A percentile compares a stretch with the other conserved stretches of the same genome.
These are phyloP conservation scores for Ogataea thermomethanolica DNA, from an alignment of 805 yeast genomes.

Conservation along the genomic window DNA sequence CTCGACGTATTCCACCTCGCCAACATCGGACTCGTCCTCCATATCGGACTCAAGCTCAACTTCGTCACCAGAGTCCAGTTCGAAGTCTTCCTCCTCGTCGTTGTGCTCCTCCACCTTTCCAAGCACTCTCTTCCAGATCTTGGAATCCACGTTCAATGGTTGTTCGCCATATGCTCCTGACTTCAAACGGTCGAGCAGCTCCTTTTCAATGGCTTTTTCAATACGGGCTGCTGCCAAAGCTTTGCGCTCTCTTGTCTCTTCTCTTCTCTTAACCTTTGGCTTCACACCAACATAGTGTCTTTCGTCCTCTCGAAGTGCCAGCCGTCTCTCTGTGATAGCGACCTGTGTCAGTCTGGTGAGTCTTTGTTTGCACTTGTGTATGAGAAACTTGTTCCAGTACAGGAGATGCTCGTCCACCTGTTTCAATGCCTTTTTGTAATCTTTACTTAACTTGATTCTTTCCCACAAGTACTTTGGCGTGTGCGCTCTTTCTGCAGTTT, in stretches of 20 bases:
- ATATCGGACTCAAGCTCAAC: constrained; percentile 53
- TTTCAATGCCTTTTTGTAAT: constrained; percentile 79
- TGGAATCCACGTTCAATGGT: constrained; percentile 94
- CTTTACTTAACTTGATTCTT: constrained; percentile 83
- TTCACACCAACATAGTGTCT: constrained; percentile 90
- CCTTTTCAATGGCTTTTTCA: constrained; percentile 95
- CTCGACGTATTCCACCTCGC: constrained; percentile 84
- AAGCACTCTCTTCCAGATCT: constrained; percentile 91
- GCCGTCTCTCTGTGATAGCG: constrained; percentile 89
- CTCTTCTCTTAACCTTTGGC: constrained; percentile 93
- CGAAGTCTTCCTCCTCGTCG: constrained; percentile 57
- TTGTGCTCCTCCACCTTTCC: constrained; percentile 55
- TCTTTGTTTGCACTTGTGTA: constrained; percentile 95
- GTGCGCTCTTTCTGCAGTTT: constrained; percentile 96
- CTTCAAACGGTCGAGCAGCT: constrained; percentile 88
- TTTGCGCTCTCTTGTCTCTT: constrained; percentile 90
- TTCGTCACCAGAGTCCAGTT: constrained; percentile 35
- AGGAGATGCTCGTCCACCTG: constrained; percentile 85
- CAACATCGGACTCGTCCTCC: constrained; percentile 44
- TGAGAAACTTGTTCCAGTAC: constrained; percentile 89
- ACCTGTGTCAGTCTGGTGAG: constrained; percentile 93
- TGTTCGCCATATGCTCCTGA: constrained; percentile 98
- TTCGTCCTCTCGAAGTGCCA: constrained; percentile 90
- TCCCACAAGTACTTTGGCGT: constrained; percentile 95
- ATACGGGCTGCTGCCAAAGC: constrained; percentile 96